Conservation (phyloP, 192 early-diverging fungal species). For the Backusella morwellensis region DNA sequence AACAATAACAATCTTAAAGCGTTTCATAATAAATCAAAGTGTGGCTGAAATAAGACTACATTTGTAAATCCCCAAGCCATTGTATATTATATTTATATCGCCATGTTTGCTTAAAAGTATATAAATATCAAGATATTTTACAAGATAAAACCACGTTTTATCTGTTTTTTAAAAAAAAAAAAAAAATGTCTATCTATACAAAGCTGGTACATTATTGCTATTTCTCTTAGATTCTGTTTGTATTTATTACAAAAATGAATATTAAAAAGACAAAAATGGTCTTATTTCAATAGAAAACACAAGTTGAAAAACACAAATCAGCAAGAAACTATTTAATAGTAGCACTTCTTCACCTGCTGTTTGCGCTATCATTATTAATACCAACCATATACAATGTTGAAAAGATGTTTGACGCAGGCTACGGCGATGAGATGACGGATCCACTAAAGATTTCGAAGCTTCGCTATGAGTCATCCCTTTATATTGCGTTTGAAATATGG, state of each 20-base stretch:
- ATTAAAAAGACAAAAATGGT: background rate
- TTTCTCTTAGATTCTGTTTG: background rate
- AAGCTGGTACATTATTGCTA: background rate
- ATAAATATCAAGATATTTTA: background rate
- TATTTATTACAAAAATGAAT: background rate
- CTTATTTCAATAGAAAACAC: background rate
- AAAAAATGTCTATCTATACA: background rate
- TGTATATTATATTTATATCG: background rate
- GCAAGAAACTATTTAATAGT: background rate
- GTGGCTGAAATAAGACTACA: background rate
- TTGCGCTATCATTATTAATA: background rate
- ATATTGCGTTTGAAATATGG: conserved; percentile 7
- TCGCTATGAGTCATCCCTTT: background rate
- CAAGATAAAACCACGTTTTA: background rate
- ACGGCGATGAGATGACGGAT: background rate
- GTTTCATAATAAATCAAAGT: background rate
- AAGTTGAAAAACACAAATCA: background rate
- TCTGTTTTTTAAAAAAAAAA: background rate
- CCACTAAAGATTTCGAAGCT: background rate
- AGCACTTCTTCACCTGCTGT: background rate
- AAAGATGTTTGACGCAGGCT: background rate
- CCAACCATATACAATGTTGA: background rate
- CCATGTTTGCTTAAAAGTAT: background rate
- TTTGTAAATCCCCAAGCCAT: background rate
- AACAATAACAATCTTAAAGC: background rate